phyloP scores from a whole-genome alignment of 306 rosid genomes.

The Medicago lupulina region DNA sequence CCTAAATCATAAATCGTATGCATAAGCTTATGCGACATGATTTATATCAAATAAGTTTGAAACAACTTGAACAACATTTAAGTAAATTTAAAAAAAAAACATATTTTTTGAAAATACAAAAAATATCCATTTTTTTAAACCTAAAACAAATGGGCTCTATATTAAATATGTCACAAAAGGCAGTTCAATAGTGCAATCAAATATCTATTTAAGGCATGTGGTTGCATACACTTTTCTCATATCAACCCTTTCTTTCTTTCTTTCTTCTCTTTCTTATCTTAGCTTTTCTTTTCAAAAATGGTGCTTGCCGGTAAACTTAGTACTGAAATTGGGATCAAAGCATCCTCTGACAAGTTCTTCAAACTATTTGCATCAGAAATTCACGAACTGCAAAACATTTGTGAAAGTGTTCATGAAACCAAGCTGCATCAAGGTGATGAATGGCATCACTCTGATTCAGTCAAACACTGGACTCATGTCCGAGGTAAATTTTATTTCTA shows the following conservation, averaged over 20 bases:
- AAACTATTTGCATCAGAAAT: background rate
- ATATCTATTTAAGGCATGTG: background rate
- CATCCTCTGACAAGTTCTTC: background rate
- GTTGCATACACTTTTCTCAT: background rate
- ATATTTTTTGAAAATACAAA: too few relatives aligned
- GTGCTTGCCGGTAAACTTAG: background rate
- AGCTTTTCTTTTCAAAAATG: background rate
- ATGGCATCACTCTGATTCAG: background rate
- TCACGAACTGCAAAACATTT: background rate
- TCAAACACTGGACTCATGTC: background rate
- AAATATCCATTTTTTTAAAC: too few relatives aligned
- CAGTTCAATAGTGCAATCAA: background rate
- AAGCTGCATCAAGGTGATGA: background rate
- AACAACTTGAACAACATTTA: too few relatives aligned
- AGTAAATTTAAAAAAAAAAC: too few relatives aligned
- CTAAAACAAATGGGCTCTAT: too few relatives aligned
- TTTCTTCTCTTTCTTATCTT: background rate
- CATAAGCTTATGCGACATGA: too few relatives aligned
- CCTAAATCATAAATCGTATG: too few relatives aligned
- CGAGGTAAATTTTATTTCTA: background rate
- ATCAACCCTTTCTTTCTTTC: background rate
- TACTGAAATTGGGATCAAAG: background rate
- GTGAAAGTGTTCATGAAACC: background rate
- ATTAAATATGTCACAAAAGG: too few relatives aligned
- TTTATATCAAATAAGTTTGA: too few relatives aligned